phyloP scores from a whole-genome alignment of 2,329 filamentous ascomycete genomes.

The Trichoderma polysporum region DNA sequence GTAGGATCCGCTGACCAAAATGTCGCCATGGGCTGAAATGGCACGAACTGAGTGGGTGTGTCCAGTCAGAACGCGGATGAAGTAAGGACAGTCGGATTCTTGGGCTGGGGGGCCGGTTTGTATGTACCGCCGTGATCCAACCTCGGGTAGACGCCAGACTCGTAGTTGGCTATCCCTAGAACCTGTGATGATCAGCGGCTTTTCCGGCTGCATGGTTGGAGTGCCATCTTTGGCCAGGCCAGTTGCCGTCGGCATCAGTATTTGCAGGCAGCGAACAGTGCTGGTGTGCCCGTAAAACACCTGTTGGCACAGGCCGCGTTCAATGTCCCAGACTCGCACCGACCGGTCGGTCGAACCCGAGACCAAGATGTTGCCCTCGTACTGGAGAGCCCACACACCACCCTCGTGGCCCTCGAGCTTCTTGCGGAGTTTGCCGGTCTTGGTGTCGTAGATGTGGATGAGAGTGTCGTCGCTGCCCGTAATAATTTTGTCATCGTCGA shows the following conservation, averaged over 20 bases:
- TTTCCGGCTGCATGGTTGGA: conserved; percentile 84
- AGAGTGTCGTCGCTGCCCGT: conserved; percentile 97
- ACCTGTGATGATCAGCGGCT: conserved; percentile 94
- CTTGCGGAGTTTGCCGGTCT: conserved; percentile 80
- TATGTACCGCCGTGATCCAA: conserved; percentile 73
- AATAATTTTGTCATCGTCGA: conserved; percentile 96
- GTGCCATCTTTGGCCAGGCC: conserved; percentile 70
- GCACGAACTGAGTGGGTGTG: conserved; percentile 93
- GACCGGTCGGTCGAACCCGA: conserved; percentile 95
- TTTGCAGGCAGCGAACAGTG: conserved; percentile 92
- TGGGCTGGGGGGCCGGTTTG: conserved; percentile 74
- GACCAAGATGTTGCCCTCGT: conserved; percentile 90
- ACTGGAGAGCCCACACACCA: conserved; percentile 96
- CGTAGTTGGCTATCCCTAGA: conserved; percentile 91
- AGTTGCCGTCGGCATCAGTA: conserved; percentile 81
- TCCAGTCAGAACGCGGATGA: conserved; percentile 80
- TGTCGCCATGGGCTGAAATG: conserved; percentile 92
- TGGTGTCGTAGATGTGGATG: conserved; percentile 97
- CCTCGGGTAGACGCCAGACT: conserved; percentile 89
- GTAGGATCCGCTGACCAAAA: conserved; percentile 95
- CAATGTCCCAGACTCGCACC: conserved; percentile 99
- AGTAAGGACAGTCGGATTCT: conserved; percentile 86
- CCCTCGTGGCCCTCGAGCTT: conserved; percentile 92
- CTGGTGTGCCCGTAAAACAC: conserved; percentile 98
- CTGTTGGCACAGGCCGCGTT: conserved; percentile 87